A percentile compares a stretch with the other conserved stretches of the same genome.
Evolutionary conservation across 2,329 filamentous ascomycete species (phyloP).

Genomic region (Endoconidiophora laricicola): DNA sequence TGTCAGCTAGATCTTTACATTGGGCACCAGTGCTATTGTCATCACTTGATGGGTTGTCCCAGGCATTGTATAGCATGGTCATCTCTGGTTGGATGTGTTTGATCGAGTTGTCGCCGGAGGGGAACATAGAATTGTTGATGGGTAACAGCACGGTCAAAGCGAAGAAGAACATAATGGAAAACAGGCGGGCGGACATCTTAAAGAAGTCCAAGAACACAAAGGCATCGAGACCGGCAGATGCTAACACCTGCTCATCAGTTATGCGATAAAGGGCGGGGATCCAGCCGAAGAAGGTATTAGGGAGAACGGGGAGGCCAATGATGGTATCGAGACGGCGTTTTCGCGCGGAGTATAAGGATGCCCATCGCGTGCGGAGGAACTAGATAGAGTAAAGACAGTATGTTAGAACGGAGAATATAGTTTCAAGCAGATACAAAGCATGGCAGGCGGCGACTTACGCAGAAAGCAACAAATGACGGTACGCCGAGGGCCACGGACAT

Average conservation of each 20-base stretch:
- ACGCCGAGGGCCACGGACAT: constrained; percentile 55
- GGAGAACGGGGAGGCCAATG: constrained; percentile 55
- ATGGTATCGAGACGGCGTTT: constrained; percentile 52
- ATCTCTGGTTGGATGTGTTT: constrained; percentile 5
- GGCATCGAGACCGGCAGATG: constrained; percentile 82
- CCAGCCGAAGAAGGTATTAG: constrained; percentile 82
- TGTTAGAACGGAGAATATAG: constrained; percentile 1
- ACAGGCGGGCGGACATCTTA: constrained; percentile 80
- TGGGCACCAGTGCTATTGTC: constrained; percentile 9
- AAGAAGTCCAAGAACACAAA: constrained; percentile 94
- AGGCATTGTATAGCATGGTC: not conserved
- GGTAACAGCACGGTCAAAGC: constrained; percentile 67
- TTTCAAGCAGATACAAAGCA: not conserved
- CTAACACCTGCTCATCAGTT: constrained; percentile 74
- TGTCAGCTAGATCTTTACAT: constrained; percentile 19
- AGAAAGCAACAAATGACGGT: constrained; percentile 59
- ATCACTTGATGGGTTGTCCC: constrained; percentile 5
- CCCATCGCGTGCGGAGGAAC: constrained; percentile 83
- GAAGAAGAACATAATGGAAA: constrained; percentile 65
- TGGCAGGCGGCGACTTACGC: constrained; percentile 31
- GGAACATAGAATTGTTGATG: constrained; percentile 55
- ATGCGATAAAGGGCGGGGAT: constrained; percentile 72
- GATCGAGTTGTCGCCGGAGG: constrained; percentile 2
- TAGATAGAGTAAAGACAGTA: constrained; percentile 21
- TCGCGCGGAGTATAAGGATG: constrained; percentile 72